phyloP scores from a whole-genome alignment of 179 eudicot genomes.

The Spinacia oleracea region DNA sequence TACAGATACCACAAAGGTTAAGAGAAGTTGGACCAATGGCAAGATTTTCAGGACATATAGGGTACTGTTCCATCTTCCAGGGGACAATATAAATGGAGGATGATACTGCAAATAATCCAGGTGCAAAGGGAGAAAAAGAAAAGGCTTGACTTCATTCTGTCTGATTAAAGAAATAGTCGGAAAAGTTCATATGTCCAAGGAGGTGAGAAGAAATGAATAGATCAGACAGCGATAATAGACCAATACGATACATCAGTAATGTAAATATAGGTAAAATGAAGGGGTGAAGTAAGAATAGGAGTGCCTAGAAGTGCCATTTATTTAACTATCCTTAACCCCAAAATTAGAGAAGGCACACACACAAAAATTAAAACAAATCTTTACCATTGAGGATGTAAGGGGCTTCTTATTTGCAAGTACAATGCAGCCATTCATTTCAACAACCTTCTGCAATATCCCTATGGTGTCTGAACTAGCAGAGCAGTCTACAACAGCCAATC shows the following conservation, averaged over 20 bases:
- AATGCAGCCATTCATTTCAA: slow-evolving; percentile 63
- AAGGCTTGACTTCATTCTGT: not conserved
- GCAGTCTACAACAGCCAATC: slow-evolving; percentile 83
- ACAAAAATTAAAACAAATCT: not conserved
- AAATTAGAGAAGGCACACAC: not conserved
- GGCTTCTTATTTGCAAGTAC: slow-evolving; percentile 97
- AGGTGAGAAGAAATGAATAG: not conserved
- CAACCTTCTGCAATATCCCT: slow-evolving; percentile 51
- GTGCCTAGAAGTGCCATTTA: not conserved
- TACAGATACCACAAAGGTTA: not conserved
- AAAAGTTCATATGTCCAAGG: not conserved
- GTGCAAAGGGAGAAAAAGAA: not conserved
- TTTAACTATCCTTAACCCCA: not conserved
- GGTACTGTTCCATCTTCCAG: not conserved
- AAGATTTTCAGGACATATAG: not conserved
- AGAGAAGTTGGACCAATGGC: not conserved
- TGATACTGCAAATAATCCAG: not conserved
- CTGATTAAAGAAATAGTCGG: not conserved
- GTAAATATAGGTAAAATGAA: not conserved
- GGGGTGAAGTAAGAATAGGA: not conserved
- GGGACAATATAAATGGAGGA: not conserved
- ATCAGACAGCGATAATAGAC: not conserved
- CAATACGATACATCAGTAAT: not conserved
- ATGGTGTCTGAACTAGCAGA: slow-evolving; percentile 86
- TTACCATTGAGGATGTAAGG: slow-evolving; percentile 82